Conservation (phyloP, 2,329 filamentous ascomycete genomes). For the Fusarium sp. region DNA sequence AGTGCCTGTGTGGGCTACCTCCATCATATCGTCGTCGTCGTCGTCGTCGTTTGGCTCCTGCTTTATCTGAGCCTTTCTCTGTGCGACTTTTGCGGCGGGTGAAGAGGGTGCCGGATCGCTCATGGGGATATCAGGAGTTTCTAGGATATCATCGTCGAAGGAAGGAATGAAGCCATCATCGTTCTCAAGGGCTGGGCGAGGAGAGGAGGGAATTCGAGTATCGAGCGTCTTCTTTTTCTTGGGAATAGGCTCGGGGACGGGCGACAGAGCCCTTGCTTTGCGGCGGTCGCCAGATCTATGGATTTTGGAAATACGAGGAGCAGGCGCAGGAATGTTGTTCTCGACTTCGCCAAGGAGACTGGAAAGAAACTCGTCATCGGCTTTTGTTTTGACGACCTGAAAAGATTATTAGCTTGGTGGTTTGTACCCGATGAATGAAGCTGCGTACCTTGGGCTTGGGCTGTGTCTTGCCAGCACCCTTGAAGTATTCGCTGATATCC, state of each 20-base stretch:
- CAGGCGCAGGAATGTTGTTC: conserved; percentile 67
- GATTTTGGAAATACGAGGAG: conserved; percentile 66
- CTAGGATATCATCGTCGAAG: conserved; percentile 68
- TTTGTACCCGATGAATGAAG: not conserved
- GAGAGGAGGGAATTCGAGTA: conserved; percentile 57
- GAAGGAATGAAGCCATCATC: conserved; percentile 61
- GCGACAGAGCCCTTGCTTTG: conserved; percentile 82
- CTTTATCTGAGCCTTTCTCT: conserved; percentile 70
- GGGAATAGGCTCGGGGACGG: conserved; percentile 64
- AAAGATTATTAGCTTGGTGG: conserved; percentile 25
- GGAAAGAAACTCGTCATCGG: conserved; percentile 87
- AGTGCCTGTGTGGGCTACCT: conserved; percentile 79
- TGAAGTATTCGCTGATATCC: conserved; percentile 95
- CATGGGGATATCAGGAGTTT: conserved; percentile 69
- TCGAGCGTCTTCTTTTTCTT: conserved; percentile 67
- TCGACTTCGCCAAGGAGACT: conserved; percentile 89
- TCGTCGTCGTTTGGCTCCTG: conserved; percentile 69
- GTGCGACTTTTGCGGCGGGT: conserved; percentile 79
- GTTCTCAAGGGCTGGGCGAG: conserved; percentile 57
- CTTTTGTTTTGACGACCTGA: conserved; percentile 80
- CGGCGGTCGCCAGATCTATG: conserved; percentile 79
- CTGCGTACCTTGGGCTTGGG: conserved; percentile 79
- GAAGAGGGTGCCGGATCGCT: conserved; percentile 89
- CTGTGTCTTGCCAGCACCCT: conserved; percentile 71
- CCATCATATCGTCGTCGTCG: conserved; percentile 84